phyloP scores from a whole-genome alignment of 1,284 basidiomycete species.

The Malassezia dermatis region DNA sequence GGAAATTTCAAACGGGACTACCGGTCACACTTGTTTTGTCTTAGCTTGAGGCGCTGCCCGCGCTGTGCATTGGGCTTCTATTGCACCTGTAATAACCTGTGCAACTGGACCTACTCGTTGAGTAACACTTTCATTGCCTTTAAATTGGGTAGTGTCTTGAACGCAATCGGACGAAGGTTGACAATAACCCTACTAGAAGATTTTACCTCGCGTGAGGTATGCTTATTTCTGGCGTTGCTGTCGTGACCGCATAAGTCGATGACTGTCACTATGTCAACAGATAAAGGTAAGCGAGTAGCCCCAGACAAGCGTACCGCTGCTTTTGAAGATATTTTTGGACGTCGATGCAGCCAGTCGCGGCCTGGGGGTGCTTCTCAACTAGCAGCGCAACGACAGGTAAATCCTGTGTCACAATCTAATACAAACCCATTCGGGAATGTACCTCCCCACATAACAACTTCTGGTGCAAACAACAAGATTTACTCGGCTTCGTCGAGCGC shows the following conservation, averaged over 20 bases:
- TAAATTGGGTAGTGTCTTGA: background rate
- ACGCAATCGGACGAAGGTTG: background rate
- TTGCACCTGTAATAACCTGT: background rate
- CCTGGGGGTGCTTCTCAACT: background rate
- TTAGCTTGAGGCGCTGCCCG: background rate
- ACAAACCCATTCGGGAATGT: background rate
- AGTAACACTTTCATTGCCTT: background rate
- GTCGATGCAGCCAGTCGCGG: background rate
- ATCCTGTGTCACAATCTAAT: background rate
- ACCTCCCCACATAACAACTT: background rate
- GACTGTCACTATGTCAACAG: background rate
- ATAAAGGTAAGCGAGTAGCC: background rate
- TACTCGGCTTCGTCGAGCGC: background rate
- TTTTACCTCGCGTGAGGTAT: background rate
- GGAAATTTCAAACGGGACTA: background rate
- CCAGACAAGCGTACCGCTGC: constrained; percentile 15
- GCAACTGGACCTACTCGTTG: background rate
- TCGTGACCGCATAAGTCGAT: background rate
- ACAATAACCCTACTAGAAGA: background rate
- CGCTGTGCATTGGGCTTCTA: background rate
- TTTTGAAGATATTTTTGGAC: constrained; percentile 14
- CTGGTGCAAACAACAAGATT: background rate
- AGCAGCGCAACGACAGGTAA: background rate
- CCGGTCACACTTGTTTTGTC: background rate
- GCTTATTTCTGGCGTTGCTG: background rate